Evolutionary conservation across 140 eudicot genomes (phyloP).

Genomic region (Stevia rebaudiana): DNA sequence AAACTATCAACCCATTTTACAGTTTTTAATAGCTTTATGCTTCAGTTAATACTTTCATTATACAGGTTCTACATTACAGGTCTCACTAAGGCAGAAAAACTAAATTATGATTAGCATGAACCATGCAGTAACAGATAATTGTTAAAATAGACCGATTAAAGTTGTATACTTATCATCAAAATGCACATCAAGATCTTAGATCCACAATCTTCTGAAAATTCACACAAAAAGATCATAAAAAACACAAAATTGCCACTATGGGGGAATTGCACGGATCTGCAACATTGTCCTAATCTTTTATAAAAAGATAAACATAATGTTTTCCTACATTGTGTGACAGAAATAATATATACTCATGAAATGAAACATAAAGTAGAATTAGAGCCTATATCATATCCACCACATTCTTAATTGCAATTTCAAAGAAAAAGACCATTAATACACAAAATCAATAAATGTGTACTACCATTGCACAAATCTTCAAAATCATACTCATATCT

Average conservation of each 20-base stretch:
- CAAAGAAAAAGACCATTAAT: background rate
- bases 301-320: background rate
- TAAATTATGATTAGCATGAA: background rate
- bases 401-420: background rate
- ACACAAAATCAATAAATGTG: background rate
- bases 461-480: conserved; percentile 5
- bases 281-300: conserved; percentile 4
- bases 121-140: background rate
- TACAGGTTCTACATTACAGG: background rate
- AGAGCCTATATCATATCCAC: conserved; percentile 5
- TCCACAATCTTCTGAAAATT: background rate
- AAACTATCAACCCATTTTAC: background rate
- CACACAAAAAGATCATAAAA: background rate
- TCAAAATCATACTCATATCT: conserved; percentile 1
- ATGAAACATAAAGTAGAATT: background rate
- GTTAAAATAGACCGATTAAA: background rate
- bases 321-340: background rate
- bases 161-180: background rate
- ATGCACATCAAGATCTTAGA: conserved; percentile 17
- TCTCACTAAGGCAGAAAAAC: background rate
- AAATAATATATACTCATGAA: background rate
- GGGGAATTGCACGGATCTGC: conserved; percentile 1
- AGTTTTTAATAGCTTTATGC: background rate
- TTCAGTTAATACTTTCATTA: background rate
- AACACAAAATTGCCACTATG: background rate